These are phyloP conservation scores for Escallonia herrerae DNA, from an alignment of 129 eudicot species.

Conservation along the genomic window DNA sequence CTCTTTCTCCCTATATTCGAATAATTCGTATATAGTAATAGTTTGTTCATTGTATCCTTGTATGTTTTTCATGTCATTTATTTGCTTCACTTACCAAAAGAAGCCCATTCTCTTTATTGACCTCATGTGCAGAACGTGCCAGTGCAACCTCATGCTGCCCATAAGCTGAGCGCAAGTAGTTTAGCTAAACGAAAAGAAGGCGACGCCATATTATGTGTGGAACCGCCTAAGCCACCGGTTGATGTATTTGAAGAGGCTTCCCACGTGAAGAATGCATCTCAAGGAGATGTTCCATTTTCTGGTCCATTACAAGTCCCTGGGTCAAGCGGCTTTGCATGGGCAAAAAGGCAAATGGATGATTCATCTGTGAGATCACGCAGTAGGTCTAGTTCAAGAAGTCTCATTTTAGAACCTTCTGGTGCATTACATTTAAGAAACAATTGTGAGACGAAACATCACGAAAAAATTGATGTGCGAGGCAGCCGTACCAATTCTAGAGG, in stretches of 20 bases:
- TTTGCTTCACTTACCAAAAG: background rate
- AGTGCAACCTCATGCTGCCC: conserved; percentile 26
- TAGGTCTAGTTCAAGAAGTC: conserved; percentile 81
- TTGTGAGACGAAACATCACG: conserved; percentile 30
- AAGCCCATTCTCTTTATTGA: conserved; percentile 6
- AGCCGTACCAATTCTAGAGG: conserved; percentile 30
- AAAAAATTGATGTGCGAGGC: conserved; percentile 34
- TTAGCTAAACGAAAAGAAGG: conserved; percentile 20
- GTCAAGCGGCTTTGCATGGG: conserved; percentile 99
- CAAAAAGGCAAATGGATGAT: conserved; percentile 63
- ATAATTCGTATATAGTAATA: too few species aligned
- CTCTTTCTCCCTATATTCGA: conserved; percentile 11
- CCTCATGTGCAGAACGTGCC: conserved; percentile 50
- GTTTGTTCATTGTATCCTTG: background rate
- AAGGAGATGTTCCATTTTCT: conserved; percentile 59
- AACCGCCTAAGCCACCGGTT: conserved; percentile 38
- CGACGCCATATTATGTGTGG: conserved; percentile 42
- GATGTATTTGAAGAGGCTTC: conserved; percentile 38
- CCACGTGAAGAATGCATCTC: conserved; percentile 70
- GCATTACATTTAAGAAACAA: conserved; percentile 29
- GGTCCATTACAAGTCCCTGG: conserved; percentile 87
- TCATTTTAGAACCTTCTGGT: conserved; percentile 47
- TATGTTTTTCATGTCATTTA: background rate
- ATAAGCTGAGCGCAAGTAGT: conserved; percentile 36
- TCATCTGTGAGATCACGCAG: conserved; percentile 53